These are phyloP conservation scores for Rhizopogon sp. DNA, from an alignment of 768 basidiomycete species.

Conservation along the genomic window DNA sequence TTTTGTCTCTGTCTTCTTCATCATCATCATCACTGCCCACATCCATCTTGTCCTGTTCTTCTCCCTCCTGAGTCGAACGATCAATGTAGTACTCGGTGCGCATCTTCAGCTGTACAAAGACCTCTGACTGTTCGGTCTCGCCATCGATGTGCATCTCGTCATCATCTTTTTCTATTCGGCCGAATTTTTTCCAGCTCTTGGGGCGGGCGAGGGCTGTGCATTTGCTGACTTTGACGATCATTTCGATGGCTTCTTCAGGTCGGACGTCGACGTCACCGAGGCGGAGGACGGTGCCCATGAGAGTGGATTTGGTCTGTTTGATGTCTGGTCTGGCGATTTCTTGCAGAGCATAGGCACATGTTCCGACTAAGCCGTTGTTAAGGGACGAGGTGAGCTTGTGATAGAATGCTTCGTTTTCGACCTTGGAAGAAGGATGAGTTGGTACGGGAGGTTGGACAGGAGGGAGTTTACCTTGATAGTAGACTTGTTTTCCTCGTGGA, in stretches of 20 bases:
- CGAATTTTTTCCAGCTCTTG: conserved; percentile 78
- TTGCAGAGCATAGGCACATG: conserved; percentile 25
- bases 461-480: conserved; percentile 56
- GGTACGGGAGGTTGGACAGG: neutral
- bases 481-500: conserved; percentile 63
- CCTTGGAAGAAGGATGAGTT: conserved; percentile 32
- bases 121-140: conserved; percentile 22
- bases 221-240: conserved; percentile 74
- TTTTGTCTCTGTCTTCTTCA: conserved; percentile 31
- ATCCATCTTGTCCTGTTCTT: conserved; percentile 20
- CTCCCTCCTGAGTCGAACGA: conserved; percentile 29
- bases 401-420: conserved; percentile 74
- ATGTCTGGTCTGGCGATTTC: conserved; percentile 46
- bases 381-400: conserved; percentile 37
- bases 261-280: conserved; percentile 71
- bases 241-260: conserved; percentile 67
- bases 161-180: conserved; percentile 30
- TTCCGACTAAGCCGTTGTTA: conserved; percentile 21
- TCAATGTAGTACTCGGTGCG: conserved; percentile 57
- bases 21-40: conserved; percentile 30
- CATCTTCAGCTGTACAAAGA: conserved; percentile 37
- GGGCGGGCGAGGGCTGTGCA: conserved; percentile 68
- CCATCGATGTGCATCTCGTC: conserved; percentile 22
- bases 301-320: conserved; percentile 61
- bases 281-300: conserved; percentile 60